These are phyloP conservation scores for Solanum clarkiae DNA, from an alignment of 257 asterid species.

Conservation along the genomic window DNA sequence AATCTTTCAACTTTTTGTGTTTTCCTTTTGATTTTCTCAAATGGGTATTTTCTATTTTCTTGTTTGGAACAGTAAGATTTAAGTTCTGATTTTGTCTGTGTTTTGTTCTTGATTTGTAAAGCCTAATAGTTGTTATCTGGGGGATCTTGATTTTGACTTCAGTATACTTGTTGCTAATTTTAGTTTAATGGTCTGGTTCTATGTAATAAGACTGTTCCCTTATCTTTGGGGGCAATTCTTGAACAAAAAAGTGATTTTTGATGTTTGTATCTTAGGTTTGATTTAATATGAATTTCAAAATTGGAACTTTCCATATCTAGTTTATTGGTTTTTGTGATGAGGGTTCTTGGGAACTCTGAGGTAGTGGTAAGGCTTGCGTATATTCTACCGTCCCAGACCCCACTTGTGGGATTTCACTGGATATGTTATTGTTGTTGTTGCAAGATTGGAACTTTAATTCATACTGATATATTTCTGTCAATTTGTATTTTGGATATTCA, in stretches of 20 bases:
- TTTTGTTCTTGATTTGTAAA: neutral
- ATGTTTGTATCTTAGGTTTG: neutral
- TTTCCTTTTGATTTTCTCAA: neutral
- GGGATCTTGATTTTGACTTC: neutral
- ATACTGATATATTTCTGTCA: neutral
- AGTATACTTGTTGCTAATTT: neutral
- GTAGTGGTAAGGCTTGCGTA: too few species aligned
- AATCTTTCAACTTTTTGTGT: neutral
- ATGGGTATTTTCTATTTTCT: slow-evolving; percentile 1
- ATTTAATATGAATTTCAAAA: neutral
- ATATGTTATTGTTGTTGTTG: neutral
- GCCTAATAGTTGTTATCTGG: neutral
- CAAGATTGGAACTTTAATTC: neutral
- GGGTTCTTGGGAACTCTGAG: too few species aligned
- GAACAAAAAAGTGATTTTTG: neutral
- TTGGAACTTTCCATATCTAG: neutral
- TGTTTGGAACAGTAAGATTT: neutral
- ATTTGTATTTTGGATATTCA: neutral
- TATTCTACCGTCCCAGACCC: too few species aligned
- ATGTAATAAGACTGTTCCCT: neutral
- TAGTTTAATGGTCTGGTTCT: neutral
- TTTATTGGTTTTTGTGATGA: too few species aligned
- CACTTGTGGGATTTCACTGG: too few species aligned
- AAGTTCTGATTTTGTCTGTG: neutral
- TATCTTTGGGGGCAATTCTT: neutral